These are phyloP conservation scores for Rhizoctonia solani DNA, from an alignment of 1,284 basidiomycete species.

Conservation along the genomic window DNA sequence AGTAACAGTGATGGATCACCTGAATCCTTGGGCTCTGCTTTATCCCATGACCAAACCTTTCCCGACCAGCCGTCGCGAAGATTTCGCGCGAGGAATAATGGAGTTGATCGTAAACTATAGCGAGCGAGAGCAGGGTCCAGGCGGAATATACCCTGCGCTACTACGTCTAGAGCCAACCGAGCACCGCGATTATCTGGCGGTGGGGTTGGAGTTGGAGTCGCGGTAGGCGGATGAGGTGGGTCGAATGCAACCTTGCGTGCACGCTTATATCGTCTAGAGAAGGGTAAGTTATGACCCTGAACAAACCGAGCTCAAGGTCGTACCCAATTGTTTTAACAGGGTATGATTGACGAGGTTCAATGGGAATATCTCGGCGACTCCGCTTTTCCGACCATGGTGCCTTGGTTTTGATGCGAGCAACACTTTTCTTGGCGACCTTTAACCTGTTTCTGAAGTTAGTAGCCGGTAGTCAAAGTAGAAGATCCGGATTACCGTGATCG, in stretches of 20 bases:
- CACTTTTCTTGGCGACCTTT: no score
- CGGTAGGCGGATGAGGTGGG: not conserved
- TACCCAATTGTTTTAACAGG: no score
- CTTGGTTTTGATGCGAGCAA: no score
- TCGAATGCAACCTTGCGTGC: slow-evolving; percentile 2
- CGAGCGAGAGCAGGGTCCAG: slow-evolving; percentile 16
- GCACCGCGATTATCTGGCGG: not conserved
- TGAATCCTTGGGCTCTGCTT: not conserved
- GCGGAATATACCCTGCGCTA: slow-evolving; percentile 6
- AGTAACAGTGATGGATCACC: not conserved
- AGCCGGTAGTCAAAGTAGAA: not conserved
- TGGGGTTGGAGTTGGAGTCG: slow-evolving; percentile 2
- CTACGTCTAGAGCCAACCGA: not conserved
- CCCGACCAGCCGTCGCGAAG: slow-evolving; percentile 18
- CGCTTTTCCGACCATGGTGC: no score
- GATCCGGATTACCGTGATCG: no score
- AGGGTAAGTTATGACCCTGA: not conserved
- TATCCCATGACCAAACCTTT: slow-evolving; percentile 21
- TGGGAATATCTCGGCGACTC: no score
- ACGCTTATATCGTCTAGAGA: not conserved
- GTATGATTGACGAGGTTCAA: no score
- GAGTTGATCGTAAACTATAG: slow-evolving; percentile 10
- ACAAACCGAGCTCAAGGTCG: not conserved
- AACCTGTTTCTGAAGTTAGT: no score
- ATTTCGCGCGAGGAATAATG: slow-evolving; percentile 14